phyloP scores from a whole-genome alignment of 225 moss, liverwort and hornwort species.

The Rhytidiadelphus loreus region DNA sequence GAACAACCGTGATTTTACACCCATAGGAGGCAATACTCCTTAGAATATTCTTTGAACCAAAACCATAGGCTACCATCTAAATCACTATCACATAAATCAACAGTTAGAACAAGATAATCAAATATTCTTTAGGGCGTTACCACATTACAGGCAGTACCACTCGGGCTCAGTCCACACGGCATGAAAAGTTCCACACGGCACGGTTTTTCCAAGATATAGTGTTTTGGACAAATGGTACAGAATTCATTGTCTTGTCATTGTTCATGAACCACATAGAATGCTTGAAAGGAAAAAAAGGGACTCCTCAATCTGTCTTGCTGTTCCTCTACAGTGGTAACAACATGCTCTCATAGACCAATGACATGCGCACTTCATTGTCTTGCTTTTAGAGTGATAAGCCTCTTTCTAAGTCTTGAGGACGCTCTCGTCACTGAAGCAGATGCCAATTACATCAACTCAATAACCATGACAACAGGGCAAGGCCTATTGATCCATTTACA shows the following conservation, averaged over 20 bases:
- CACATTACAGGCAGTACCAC: background rate
- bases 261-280: background rate
- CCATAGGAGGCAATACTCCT: slow-evolving; percentile 62
- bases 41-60: slow-evolving; percentile 61
- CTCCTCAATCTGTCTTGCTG: background rate
- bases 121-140: background rate
- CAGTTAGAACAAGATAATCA: background rate
- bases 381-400: background rate
- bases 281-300: background rate
- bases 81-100: background rate
- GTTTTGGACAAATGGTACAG: background rate
- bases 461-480: background rate
- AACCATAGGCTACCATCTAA: slow-evolving; percentile 64
- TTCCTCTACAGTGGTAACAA: background rate
- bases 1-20: slow-evolving; percentile 69
- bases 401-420: background rate
- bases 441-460: background rate
- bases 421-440: background rate
- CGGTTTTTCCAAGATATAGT: background rate
- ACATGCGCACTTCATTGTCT: background rate
- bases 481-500: background rate
- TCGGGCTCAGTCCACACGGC: background rate
- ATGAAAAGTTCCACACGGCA: background rate
- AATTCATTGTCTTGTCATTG: background rate
- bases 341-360: background rate